Base-by-base conservation (phyloP, 805 yeast species). In the Metschnikowia dekortorum region DNA sequence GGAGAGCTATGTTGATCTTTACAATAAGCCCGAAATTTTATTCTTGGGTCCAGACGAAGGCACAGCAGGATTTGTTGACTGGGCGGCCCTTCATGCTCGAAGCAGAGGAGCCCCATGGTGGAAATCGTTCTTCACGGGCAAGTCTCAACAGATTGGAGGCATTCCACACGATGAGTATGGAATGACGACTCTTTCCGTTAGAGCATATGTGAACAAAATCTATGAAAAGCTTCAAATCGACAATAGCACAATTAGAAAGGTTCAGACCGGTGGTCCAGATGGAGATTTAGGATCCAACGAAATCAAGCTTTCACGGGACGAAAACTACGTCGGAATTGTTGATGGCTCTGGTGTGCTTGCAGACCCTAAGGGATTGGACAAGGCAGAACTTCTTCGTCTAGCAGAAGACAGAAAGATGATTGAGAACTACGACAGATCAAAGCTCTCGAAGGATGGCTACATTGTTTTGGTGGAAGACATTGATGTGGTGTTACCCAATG, bases 1-100 rank as follows among this genome's bases (percentile, higher is more conserved):
- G 73, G 96, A 87, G 61, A 75, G 82, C 50, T 85, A 90, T 65
- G 91, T 92, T 47, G 98, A 92, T 66, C 75, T 88, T 50, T 85
- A 89, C 66, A 81, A 82, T 50, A 80, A 86, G 63, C 89, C 87
- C 45, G 99, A 92, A 75, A 92, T 94, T 61, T 74, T 94, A 60
- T 92, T 89, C 69, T 86, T 92, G 84, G 99, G 99, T 49, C 99
- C 99, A n/a, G 99, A 92, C 73, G 99, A 92, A 77, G 96, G 96
- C 68, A 91, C 98, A 47, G 98, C 99, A 18, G 86, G 85, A 26
- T 85, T 87, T 63, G 96, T 90, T 47, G 91, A 94, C 69, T 92
- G 98, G 98, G 98, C 99, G 9, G 94, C 98, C 28, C 71, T 83
- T 59, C 98, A 92, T 66, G 98, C 99, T 29, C 83, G 87, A 62